These are phyloP conservation scores for Phytophthora colocasiae DNA, from an alignment of 352 stramenopile species.

Conservation along the genomic window DNA sequence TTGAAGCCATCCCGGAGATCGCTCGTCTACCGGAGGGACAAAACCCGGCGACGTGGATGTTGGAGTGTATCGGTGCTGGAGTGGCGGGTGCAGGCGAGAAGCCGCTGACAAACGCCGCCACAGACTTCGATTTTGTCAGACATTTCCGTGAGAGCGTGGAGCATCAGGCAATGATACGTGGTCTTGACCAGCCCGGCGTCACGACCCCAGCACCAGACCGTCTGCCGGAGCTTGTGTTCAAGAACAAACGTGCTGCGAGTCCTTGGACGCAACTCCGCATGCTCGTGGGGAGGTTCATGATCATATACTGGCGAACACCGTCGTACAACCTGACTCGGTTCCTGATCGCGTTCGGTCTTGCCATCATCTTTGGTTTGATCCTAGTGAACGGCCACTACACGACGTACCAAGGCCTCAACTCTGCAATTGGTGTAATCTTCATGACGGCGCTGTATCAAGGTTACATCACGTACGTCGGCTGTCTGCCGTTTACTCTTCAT, in stretches of 20 bases:
- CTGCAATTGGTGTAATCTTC: constrained; percentile 70
- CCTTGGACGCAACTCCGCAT: constrained; percentile 30
- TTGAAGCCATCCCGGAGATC: constrained; percentile 40
- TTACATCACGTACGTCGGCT: constrained; percentile 61
- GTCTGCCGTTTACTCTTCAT: no score
- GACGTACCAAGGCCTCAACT: constrained; percentile 35
- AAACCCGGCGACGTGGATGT: constrained; percentile 42
- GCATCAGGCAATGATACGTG: constrained; percentile 3
- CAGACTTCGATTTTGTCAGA: constrained; percentile 26
- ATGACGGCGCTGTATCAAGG: constrained; percentile 73
- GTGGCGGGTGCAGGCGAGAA: constrained; percentile 17
- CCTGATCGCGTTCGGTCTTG: not conserved
- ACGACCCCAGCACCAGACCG: no score
- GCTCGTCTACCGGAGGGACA: constrained; percentile 30
- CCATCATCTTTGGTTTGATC: constrained; percentile 15
- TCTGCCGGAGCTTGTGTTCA: constrained; percentile 13
- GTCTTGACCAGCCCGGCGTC: constrained; percentile 11
- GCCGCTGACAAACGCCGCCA: constrained; percentile 5
- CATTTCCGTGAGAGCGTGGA: constrained; percentile 26
- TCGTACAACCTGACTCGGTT: constrained; percentile 22
- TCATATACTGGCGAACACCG: constrained; percentile 20
- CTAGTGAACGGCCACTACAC: constrained; percentile 26
- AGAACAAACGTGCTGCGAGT: constrained; percentile 34
- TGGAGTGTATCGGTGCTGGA: constrained; percentile 39
- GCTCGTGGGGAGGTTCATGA: constrained; percentile 28